A percentile compares a stretch with the other conserved stretches of the same genome.
phyloP scores from a whole-genome alignment of 2,329 filamentous ascomycete genomes.

The Didymella lethalis region DNA sequence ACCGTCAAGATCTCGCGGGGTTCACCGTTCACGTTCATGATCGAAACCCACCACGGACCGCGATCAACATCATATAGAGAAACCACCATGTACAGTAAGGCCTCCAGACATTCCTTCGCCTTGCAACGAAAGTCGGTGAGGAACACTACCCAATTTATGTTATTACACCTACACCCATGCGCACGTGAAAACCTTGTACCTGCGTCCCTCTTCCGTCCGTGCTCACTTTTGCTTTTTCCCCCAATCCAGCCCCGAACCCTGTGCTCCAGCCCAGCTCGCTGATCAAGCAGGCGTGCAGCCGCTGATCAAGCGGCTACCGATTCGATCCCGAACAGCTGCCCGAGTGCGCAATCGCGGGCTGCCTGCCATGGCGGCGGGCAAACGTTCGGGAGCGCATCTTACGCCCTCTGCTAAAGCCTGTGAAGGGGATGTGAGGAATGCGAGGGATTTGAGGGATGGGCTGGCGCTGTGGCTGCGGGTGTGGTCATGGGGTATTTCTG shows the following conservation, averaged over 20 bases:
- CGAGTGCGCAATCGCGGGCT: background rate
- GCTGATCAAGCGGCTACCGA: constrained; percentile 4
- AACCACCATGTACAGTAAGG: background rate
- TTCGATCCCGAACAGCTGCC: constrained; percentile 5
- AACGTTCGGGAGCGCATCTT: constrained; percentile 15
- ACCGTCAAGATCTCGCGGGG: background rate
- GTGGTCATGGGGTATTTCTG: background rate
- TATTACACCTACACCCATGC: background rate
- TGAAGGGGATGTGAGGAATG: background rate
- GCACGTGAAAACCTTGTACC: constrained; percentile 16
- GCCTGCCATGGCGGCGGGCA: constrained; percentile 11
- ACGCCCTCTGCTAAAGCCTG: constrained; percentile 1
- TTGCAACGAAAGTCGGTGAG: constrained; percentile 8
- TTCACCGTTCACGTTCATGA: background rate
- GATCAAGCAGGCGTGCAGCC: background rate
- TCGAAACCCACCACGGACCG: background rate
- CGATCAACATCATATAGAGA: background rate
- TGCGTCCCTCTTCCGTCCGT: constrained; percentile 7
- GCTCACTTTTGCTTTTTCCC: constrained; percentile 15
- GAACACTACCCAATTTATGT: background rate
- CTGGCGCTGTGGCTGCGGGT: background rate
- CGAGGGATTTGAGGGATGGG: constrained; percentile 5
- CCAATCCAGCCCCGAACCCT: background rate
- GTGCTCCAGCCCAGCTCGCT: constrained; percentile 1
- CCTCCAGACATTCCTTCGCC: background rate